Base-by-base conservation (phyloP, 148 eudicot species). In the Suaeda aralocaspica region DNA sequence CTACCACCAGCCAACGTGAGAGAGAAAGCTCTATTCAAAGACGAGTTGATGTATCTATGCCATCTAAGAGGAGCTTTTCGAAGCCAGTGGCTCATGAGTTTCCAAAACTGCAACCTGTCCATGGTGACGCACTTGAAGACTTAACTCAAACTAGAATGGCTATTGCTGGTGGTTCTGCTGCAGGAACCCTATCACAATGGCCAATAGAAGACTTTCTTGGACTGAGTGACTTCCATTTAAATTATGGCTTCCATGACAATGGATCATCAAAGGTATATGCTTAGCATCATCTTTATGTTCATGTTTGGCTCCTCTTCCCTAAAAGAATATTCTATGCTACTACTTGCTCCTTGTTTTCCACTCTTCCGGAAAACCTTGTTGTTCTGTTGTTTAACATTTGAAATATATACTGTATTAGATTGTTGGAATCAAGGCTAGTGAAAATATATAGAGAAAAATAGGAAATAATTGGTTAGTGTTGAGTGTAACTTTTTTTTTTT, bases 221-320 rank as follows among this genome's bases (percentile, higher is more conserved):
- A 10, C 70, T 86, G 36, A 75, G 59, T 83, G 93, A 85, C n/a
- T 82, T 78, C 78, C 77, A 74, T 70, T 86, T 86, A 66, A 81
- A 51, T 28, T 89, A 76, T 76, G 74, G 80, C 60, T 84, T 77
- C 66, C 67, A 78, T 29, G 88, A 81, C 59, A 77, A 85, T 59
- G 80, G 70, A 66, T 83, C 98, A 31, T 92, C 89, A 68, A 92
- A 86, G 98, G 96, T 92, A 83, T 92, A 83, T 69, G 81, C 45
- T 15, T 29, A 36, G 18, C 16, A 49, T 34, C 11, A 24, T 48
- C 26, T 16, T 70, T 45, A 34, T 36, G 4, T 4, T 10, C 24
- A 44, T 3, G 22, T 31, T 44, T 36, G 46, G 66, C 66, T 16
- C 28, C 18, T 61, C 26, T 36, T 13, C 25, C 45, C n/a, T 1